A percentile compares a stretch with the other conserved stretches of the same genome.
phyloP scores from a whole-genome alignment of 1,139 yeast genomes.

The Geotrichum macrosporum region DNA sequence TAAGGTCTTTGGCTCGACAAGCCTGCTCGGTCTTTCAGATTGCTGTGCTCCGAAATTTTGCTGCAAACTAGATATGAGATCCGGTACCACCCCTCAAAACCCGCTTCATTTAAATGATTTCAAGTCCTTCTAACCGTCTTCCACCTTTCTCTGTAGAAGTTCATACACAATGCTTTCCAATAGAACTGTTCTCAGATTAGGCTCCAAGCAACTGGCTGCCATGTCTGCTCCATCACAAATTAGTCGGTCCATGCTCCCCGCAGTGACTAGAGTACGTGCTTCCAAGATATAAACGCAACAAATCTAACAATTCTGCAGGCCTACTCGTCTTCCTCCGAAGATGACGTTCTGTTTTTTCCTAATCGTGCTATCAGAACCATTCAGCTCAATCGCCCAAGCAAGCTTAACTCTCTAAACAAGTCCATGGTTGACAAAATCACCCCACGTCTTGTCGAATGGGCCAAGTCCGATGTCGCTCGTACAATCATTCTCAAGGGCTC shows the following conservation, averaged over 20 bases:
- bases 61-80: too few relatives aligned
- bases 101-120: too few relatives aligned
- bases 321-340: constrained; percentile 29
- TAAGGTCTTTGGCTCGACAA: too few relatives aligned
- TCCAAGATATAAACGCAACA: too few relatives aligned
- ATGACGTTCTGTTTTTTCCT: constrained; percentile 60
- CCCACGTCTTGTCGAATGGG: constrained; percentile 72
- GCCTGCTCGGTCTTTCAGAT: too few relatives aligned
- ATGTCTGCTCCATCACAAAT: too few relatives aligned
- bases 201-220: neutral
- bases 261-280: constrained; percentile 6
- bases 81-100: too few relatives aligned
- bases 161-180: too few relatives aligned
- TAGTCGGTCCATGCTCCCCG: constrained; percentile 23
- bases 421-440: constrained; percentile 73
- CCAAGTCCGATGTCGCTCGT: constrained; percentile 62
- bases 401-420: constrained; percentile 78
- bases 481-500: constrained; percentile 67
- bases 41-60: too few relatives aligned
- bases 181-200: constrained; percentile 2
- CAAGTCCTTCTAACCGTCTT: too few relatives aligned
- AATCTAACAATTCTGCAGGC: too few relatives aligned
- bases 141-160: too few relatives aligned
- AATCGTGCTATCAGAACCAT: constrained; percentile 68
- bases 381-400: constrained; percentile 72